Evolutionary conservation across 257 asterid species (phyloP).

Genomic region (Handroanthus guayacan): DNA sequence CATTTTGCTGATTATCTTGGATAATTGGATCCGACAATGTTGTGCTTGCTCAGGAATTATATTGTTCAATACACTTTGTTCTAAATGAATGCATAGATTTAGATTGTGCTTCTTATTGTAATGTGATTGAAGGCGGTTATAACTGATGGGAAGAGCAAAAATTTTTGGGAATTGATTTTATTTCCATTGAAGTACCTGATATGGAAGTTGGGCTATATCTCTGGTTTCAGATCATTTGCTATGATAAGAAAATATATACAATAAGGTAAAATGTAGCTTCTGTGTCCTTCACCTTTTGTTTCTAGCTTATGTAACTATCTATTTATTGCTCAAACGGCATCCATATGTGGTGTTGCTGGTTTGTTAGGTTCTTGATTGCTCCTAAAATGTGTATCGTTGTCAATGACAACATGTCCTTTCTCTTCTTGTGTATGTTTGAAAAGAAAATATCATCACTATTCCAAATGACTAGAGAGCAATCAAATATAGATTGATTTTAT

Average conservation of each 20-base stretch:
- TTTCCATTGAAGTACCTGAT: not conserved
- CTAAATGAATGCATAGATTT: not conserved
- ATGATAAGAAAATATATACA: not conserved
- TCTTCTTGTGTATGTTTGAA: not conserved
- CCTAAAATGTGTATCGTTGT: not conserved
- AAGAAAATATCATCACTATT: not conserved
- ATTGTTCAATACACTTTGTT: not conserved
- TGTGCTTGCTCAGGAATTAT: not conserved
- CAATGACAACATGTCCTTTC: not conserved
- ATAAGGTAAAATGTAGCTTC: not conserved
- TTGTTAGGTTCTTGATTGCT: not conserved
- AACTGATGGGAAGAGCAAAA: not conserved
- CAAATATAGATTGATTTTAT: not conserved
- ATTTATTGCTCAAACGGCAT: not conserved
- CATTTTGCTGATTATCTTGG: not conserved
- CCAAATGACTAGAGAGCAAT: not conserved
- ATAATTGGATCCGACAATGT: not conserved
- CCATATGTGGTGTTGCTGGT: not conserved
- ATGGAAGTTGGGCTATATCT: not conserved
- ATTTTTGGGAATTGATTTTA: not conserved
- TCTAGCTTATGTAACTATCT: not conserved
- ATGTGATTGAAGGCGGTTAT: not conserved
- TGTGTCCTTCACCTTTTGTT: not conserved
- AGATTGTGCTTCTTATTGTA: conserved; percentile 1
- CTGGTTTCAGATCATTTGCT: not conserved